Conservation (phyloP, 345 rosid species). For the thale cress (Arabidopsis thaliana) region TAIR10.1 NC_003070.9:7317501-7318000, state of each 20-base stretch:
- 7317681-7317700: constrained; percentile 56
- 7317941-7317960: constrained; percentile 58
- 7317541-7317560: constrained; percentile 21
- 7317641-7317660: constrained; percentile 49
- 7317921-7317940: constrained; percentile 7
- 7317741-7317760: constrained; percentile 54
- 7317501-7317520: constrained; percentile 6
- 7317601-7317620: constrained; percentile 21
- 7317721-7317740: constrained; percentile 59
- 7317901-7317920: constrained; percentile 7
- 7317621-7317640: constrained; percentile 14
- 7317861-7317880: constrained; percentile 22
- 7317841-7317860: constrained; percentile 68
- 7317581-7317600: background rate
- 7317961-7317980: constrained; percentile 71
- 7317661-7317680: constrained; percentile 72
- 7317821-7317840: constrained; percentile 61
- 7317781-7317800: constrained; percentile 63
- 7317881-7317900: constrained; percentile 23
- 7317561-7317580: constrained; percentile 11
- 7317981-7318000: constrained; percentile 57
- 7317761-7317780: constrained; percentile 52
- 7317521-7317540: constrained; percentile 18
- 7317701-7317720: constrained; percentile 64
- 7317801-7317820: constrained; percentile 76